Evolutionary conservation across 331 rosid genomes (phyloP).

Genomic region (Arachis monticola): DNA sequence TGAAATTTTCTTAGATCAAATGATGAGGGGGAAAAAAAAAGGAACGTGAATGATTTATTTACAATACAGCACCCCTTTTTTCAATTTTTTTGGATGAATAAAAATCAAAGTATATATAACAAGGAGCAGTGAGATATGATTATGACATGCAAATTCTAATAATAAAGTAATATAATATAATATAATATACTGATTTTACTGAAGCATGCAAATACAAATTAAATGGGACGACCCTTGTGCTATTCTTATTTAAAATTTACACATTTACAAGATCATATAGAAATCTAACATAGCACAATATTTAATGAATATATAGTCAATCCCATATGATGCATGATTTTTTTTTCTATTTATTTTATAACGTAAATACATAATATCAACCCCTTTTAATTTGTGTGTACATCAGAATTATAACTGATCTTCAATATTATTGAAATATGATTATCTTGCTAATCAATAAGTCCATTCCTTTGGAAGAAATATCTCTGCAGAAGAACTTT

Average conservation of each 20-base stretch:
- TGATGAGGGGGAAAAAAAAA: no score
- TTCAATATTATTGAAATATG: neutral
- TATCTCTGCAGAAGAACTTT: slow-evolving; percentile 49
- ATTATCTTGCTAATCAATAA: slow-evolving; percentile 61
- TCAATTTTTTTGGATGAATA: no score
- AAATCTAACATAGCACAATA: slow-evolving; percentile 14
- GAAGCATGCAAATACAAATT: slow-evolving; percentile 2
- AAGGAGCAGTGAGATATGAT: no score
- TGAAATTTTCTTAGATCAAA: no score
- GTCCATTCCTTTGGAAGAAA: slow-evolving; percentile 96
- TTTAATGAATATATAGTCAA: neutral
- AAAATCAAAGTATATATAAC: no score
- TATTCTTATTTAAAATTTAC: slow-evolving; percentile 14
- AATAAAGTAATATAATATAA: no score
- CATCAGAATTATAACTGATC: slow-evolving; percentile 10
- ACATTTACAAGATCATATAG: neutral
- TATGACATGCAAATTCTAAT: no score
- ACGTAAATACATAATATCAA: no score
- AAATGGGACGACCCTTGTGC: neutral
- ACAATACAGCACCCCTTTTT: no score
- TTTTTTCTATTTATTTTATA: slow-evolving; percentile 18
- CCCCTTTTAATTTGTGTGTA: neutral
- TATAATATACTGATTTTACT: no score
- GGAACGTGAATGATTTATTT: no score
- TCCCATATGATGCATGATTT: neutral